phyloP scores from a whole-genome alignment of 2,329 filamentous ascomycete species.

The Xylariales sp. region DNA sequence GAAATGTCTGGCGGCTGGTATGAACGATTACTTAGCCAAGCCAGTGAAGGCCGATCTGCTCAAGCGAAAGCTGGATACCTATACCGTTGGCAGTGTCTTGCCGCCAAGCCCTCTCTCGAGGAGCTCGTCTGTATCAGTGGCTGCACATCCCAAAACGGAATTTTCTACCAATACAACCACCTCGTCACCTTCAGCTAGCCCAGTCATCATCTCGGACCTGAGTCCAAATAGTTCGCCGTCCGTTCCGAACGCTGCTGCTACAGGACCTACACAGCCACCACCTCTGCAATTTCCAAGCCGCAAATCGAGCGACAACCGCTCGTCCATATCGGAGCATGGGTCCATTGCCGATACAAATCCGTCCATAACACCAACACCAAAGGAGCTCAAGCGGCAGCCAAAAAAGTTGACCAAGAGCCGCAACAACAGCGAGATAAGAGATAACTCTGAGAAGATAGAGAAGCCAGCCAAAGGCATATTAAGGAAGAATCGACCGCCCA shows the following conservation, averaged over 20 bases:
- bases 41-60: slow-evolving; percentile 86
- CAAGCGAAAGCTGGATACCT: slow-evolving; percentile 70
- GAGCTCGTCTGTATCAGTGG: slow-evolving; percentile 4
- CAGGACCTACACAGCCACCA: slow-evolving; percentile 12
- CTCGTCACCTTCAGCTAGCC: slow-evolving; percentile 17
- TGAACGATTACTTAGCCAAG: slow-evolving; percentile 97
- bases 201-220: slow-evolving; percentile 12
- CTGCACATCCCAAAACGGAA: slow-evolving; percentile 1
- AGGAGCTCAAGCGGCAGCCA: slow-evolving; percentile 23
- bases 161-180: slow-evolving; percentile 8
- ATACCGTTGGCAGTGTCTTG: slow-evolving; percentile 37
- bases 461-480: slow-evolving; percentile 29
- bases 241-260: slow-evolving; percentile 9
- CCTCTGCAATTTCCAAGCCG: slow-evolving; percentile 20
- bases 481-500: slow-evolving; percentile 32
- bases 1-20: slow-evolving; percentile 90
- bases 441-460: slow-evolving; percentile 20
- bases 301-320: slow-evolving; percentile 29
- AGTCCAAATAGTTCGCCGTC: slow-evolving; percentile 4
- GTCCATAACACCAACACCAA: slow-evolving; percentile 14
- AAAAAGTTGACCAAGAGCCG: slow-evolving; percentile 39
- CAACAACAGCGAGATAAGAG: slow-evolving; percentile 33
- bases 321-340: slow-evolving; percentile 23
- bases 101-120: slow-evolving; percentile 17
- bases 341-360: slow-evolving; percentile 16